Evolutionary conservation across 768 basidiomycete species (phyloP), one percentile per base, ranked within the genome.

Genomic region (Pleurotus djamor): DNA sequence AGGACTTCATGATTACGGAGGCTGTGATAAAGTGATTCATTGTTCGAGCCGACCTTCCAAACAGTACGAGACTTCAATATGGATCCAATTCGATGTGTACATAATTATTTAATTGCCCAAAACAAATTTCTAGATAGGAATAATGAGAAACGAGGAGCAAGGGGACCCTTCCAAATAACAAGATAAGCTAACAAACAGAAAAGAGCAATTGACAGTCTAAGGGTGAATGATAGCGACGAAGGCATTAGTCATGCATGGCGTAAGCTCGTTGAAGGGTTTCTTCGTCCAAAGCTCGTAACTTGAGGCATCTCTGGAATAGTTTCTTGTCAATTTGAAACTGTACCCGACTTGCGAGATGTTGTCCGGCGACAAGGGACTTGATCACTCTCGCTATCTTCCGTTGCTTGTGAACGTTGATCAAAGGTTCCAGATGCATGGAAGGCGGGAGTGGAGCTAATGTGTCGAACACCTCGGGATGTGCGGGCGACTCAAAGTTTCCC

Each of bases 401-500:
- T 68, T 94, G 92, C 72, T 94, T 94, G 72, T 94, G 91, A 5
- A 94, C 88, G 68, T 93, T 94, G 74, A 94, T 91, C 59, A 94
- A 72, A 3, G 92, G 91, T 65, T 94, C 91, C 33, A 94, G 81
- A 61, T 87, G 84, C 78, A 93, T 91, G n/a, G 83, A 82, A 1
- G 84, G 68, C 0, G 92, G 92, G 4, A 94, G 82, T 6, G 87
- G 82, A 3, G 85, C 79, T 5, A 94, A 80, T 10, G 86, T 78
- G 0, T 85, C 78, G 70, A 94, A 94, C 32, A 93, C 89, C 61
- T 92, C 90, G 0, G 92, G 90, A 63, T 88, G 86, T 34, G 86
- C 81, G 1, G 86, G 89, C 6, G 87, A 71, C 61, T 88, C 84
- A 59, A 92, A 86, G 63, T 81, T 83, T 47, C 82, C 80, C 5